Evolutionary conservation across 1,284 basidiomycete genomes (phyloP).

Genomic region (Coriolopsis trogii): DNA sequence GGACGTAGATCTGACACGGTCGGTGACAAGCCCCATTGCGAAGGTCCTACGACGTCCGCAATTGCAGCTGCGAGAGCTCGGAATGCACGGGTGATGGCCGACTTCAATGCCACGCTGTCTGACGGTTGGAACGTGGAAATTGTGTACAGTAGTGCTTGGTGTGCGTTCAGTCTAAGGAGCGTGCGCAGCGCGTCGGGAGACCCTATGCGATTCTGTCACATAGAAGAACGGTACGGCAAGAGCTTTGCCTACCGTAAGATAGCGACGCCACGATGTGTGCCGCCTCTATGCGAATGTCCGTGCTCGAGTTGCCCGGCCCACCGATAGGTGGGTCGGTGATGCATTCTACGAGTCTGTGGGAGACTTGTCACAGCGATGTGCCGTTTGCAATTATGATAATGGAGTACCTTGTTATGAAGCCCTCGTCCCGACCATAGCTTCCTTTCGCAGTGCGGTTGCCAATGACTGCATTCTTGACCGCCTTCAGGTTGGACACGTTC

Average conservation of each 20-base stretch:
- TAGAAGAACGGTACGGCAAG: neutral
- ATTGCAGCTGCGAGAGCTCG: conserved; percentile 58
- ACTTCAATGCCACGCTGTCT: conserved; percentile 46
- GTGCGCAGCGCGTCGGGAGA: conserved; percentile 60
- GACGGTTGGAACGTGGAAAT: conserved; percentile 46
- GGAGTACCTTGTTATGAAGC: conserved; percentile 57
- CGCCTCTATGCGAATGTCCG: conserved; percentile 66
- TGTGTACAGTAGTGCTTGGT: conserved; percentile 58
- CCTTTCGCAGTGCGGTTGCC: conserved; percentile 74
- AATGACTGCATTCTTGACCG: conserved; percentile 72
- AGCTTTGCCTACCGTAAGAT: conserved; percentile 53
- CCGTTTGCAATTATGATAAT: too few relatives aligned
- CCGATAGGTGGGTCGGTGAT: conserved; percentile 46
- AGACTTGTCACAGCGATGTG: too few relatives aligned
- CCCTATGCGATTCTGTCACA: conserved; percentile 39
- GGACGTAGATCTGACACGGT: conserved; percentile 47
- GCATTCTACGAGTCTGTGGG: conserved; percentile 52
- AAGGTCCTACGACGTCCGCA: conserved; percentile 67
- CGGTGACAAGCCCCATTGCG: conserved; percentile 61
- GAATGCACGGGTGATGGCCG: conserved; percentile 62
- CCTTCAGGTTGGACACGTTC: conserved; percentile 52
- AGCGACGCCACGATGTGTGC: conserved; percentile 75
- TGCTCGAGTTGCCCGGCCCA: conserved; percentile 40
- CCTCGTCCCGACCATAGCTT: conserved; percentile 53
- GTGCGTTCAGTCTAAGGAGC: conserved; percentile 57